Evolutionary conservation across 2,329 filamentous ascomycete species (phyloP), one percentile per base, ranked within the genome.

Genomic region (Phaeosphaeriaceae sp.): DNA sequence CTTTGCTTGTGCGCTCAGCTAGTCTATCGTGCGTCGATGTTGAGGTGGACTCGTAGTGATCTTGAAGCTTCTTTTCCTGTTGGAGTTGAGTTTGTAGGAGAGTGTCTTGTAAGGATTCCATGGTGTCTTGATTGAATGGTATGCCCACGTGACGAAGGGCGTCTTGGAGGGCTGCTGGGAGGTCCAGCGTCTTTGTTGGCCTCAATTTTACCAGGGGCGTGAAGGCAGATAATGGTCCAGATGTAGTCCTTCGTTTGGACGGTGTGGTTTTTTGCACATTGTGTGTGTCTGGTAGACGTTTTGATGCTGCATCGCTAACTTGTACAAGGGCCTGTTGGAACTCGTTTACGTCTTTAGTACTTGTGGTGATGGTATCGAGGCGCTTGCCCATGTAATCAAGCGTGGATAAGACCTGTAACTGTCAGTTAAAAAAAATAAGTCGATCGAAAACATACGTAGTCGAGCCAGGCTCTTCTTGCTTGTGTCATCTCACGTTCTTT

Each of bases 341-440:
- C 30, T 65, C 66, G 40, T 64, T 58, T 13, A 63, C 45, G 18
- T 68, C 54, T 30, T 51, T 56, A 7, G 64, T 64, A 21, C 64
- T 64, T 2, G 46, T 39, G 8, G 50, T 56, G 39, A 73, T 52
- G 9, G 57, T 67, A 13, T 66, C 50, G 26, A 74, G 66, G 9
- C 72, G 67, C 37, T 66, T 69, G 43, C 61, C 56, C 63, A 80
- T 73, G 48, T 77, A 76, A 12, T 77, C 63, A 6, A 80, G 60
- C 2, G 74, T 75, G 1, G 70, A 68, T 6, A 73, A 46, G 9
- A 74, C 66, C 71, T 74, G 17, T 4, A 8, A 1, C 21, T 16
- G 47, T 67, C 46, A 65, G 60, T 26, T 17, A 23, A 6, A 1
- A 18, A 0, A 5, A n/a, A 11, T 1, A 28, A 23, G 3, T 12